These are phyloP conservation scores for Penicillium expansum DNA, from an alignment of 2,329 filamentous ascomycete genomes.

Conservation along the genomic window DNA sequence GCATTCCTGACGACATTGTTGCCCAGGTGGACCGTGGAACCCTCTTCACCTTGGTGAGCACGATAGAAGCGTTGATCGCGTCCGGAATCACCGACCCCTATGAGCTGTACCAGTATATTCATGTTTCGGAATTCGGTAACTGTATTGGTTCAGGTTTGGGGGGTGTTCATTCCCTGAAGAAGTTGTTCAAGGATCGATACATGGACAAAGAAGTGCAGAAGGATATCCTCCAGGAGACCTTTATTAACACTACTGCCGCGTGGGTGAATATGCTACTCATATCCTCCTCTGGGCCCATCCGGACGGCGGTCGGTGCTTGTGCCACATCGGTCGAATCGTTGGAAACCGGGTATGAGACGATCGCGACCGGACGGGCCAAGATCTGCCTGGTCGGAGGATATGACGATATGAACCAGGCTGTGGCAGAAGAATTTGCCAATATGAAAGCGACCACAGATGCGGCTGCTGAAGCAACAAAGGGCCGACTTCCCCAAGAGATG, in stretches of 20 bases:
- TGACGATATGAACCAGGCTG: constrained; percentile 97
- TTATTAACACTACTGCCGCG: constrained; percentile 99
- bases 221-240: constrained; percentile 96
- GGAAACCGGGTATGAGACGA: constrained; percentile 95
- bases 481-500: constrained; percentile 93
- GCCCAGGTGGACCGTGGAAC: no score
- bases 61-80: constrained; percentile 82
- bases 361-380: constrained; percentile 93
- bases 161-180: constrained; percentile 80
- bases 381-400: constrained; percentile 97
- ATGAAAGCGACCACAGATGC: constrained; percentile 99
- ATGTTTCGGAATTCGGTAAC: constrained; percentile 94
- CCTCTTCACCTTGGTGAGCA: constrained; percentile 78
- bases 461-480: constrained; percentile 89
- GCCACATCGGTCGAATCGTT: constrained; percentile 95
- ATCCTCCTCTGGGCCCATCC: constrained; percentile 94
- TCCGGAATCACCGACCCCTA: constrained; percentile 96
- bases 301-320: constrained; percentile 94
- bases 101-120: constrained; percentile 98
- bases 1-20: no score
- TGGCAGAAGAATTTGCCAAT: constrained; percentile 98
- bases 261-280: constrained; percentile 99
- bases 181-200: constrained; percentile 96
- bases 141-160: constrained; percentile 96
- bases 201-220: constrained; percentile 95